A percentile compares a stretch with the other conserved stretches of the same genome.
These are phyloP conservation scores for Alternaria sp. DNA, from an alignment of 2,329 filamentous ascomycete genomes.

Conservation along the genomic window DNA sequence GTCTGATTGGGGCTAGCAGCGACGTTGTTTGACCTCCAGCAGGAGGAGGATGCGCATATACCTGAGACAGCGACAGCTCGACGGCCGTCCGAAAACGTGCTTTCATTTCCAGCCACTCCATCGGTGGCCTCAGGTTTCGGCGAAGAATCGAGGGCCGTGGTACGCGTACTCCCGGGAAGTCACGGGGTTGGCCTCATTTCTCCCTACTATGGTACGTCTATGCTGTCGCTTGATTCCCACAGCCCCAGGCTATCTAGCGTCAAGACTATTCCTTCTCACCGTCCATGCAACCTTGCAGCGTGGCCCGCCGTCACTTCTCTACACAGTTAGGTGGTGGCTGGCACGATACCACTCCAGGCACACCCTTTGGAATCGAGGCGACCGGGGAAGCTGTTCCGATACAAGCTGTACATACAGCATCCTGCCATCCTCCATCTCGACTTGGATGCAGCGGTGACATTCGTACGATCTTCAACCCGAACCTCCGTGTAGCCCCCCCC, in stretches of 20 bases:
- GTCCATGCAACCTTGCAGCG: slow-evolving; percentile 16
- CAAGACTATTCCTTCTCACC: not conserved
- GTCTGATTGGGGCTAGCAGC: slow-evolving; percentile 27
- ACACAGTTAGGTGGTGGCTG: slow-evolving; percentile 8
- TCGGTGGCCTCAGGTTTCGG: slow-evolving; percentile 25
- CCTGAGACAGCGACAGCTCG: slow-evolving; percentile 34
- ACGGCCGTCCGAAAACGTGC: slow-evolving; percentile 22
- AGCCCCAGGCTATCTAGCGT: slow-evolving; percentile 11
- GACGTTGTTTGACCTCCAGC: slow-evolving; percentile 24
- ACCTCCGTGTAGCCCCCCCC: not conserved
- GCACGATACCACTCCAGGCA: not conserved
- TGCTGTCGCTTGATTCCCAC: slow-evolving; percentile 10
- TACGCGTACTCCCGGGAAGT: slow-evolving; percentile 8
- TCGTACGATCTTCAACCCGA: not conserved
- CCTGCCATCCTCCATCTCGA: no score
- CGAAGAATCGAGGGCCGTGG: slow-evolving; percentile 5
- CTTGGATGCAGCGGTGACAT: slow-evolving; percentile 6
- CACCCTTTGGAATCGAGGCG: not conserved
- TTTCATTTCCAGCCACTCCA: slow-evolving; percentile 16
- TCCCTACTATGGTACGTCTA: slow-evolving; percentile 3
- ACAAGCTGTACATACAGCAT: not conserved
- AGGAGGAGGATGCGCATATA: slow-evolving; percentile 25
- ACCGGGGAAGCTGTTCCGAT: slow-evolving; percentile 10
- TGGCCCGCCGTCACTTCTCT: slow-evolving; percentile 3
- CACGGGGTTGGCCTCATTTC: slow-evolving; percentile 10